These are phyloP conservation scores for Oxytropis ochrocephala DNA, from an alignment of 306 rosid genomes.

Conservation along the genomic window DNA sequence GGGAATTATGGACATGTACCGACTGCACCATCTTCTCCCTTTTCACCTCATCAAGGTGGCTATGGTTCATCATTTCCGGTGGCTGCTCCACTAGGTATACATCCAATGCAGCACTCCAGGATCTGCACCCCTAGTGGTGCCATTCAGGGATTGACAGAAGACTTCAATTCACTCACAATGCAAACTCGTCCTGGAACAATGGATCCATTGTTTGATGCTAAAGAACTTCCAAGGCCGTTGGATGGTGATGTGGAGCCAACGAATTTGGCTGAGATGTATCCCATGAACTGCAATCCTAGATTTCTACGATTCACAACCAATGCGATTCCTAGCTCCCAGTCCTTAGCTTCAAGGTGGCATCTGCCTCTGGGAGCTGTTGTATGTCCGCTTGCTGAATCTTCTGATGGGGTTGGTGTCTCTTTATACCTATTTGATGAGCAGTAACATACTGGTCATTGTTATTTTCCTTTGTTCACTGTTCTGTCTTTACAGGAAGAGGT, in stretches of 20 bases:
- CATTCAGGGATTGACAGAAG: constrained; percentile 80
- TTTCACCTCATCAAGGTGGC: constrained; percentile 56
- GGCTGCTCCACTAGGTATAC: constrained; percentile 57
- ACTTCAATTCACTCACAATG: constrained; percentile 74
- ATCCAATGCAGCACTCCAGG: constrained; percentile 55
- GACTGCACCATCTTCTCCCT: constrained; percentile 44
- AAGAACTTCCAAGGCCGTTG: constrained; percentile 85
- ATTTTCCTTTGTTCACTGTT: constrained; percentile 12
- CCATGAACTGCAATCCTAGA: constrained; percentile 73
- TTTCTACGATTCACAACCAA: constrained; percentile 77
- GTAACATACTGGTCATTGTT: background rate
- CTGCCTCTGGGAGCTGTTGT: constrained; percentile 97
- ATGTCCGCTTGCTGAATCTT: constrained; percentile 95
- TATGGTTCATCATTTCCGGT: constrained; percentile 47
- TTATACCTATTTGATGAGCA: constrained; percentile 16
- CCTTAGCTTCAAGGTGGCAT: constrained; percentile 97
- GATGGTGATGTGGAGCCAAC: constrained; percentile 78
- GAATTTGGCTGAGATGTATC: constrained; percentile 46
- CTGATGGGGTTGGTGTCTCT: constrained; percentile 68
- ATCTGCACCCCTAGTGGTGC: constrained; percentile 53
- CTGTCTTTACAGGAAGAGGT: constrained; percentile 72
- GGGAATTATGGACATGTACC: constrained; percentile 45
- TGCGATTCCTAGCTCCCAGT: constrained; percentile 88
- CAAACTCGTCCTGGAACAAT: constrained; percentile 87
- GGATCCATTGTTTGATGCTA: constrained; percentile 66